These are phyloP conservation scores for Hippophae gyantsensis DNA, from an alignment of 306 rosid genomes.

Conservation along the genomic window DNA sequence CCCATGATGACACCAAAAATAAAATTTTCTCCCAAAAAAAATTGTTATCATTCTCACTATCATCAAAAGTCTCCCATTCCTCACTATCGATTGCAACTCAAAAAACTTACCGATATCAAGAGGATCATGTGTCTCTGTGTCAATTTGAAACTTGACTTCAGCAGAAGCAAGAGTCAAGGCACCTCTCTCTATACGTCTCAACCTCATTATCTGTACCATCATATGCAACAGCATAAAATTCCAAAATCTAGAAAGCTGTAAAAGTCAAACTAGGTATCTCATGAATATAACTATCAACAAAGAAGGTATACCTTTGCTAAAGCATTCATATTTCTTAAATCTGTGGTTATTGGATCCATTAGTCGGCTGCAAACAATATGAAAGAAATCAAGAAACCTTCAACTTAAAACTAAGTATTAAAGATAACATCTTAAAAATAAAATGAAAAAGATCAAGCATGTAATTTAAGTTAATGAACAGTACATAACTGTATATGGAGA, in stretches of 20 bases:
- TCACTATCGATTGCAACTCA: slow-evolving; percentile 1
- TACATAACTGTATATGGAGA: no score
- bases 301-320: slow-evolving; percentile 72
- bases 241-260: slow-evolving; percentile 16
- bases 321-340: slow-evolving; percentile 86
- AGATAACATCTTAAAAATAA: background rate
- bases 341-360: slow-evolving; percentile 84
- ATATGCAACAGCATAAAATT: slow-evolving; percentile 18
- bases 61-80: no score
- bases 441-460: background rate
- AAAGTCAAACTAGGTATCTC: slow-evolving; percentile 4
- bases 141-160: slow-evolving; percentile 96
- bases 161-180: slow-evolving; percentile 99
- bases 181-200: slow-evolving; percentile 86
- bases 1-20: no score
- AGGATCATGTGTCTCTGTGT: slow-evolving; percentile 98
- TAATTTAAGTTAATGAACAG: no score
- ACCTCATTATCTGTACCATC: slow-evolving; percentile 70
- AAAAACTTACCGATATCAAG: slow-evolving; percentile 77
- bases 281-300: slow-evolving; percentile 3
- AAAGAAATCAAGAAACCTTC: slow-evolving; percentile 17
- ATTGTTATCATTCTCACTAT: no score
- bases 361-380: slow-evolving; percentile 55
- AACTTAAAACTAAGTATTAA: slow-evolving; percentile 1
- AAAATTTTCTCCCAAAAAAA: no score